These are phyloP conservation scores for Leucocoprinus birnbaumii DNA, from an alignment of 768 basidiomycete species.

Conservation along the genomic window DNA sequence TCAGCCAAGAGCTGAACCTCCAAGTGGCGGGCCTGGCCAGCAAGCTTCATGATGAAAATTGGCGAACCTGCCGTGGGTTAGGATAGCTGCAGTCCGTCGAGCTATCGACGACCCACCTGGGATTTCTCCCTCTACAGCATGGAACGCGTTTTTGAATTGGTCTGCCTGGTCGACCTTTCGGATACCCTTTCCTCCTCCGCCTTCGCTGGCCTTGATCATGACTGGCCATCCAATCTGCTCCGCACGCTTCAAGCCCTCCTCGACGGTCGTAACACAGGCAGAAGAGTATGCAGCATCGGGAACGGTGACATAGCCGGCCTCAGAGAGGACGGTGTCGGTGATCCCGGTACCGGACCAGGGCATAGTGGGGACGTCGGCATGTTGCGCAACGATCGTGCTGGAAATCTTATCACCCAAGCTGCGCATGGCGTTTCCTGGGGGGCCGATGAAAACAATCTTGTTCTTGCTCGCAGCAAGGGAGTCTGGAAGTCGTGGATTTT, in stretches of 20 bases:
- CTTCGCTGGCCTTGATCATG: constrained; percentile 99
- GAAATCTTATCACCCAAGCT: constrained; percentile 99
- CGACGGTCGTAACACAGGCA: constrained; percentile 87
- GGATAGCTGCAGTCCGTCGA: constrained; percentile 13
- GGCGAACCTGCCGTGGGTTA: constrained; percentile 68
- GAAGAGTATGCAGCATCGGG: constrained; percentile 83
- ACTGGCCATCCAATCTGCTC: constrained; percentile 93
- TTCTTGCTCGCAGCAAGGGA: constrained; percentile 87
- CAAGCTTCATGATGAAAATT: constrained; percentile 99
- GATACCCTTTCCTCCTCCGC: constrained; percentile 99
- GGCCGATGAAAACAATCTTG: constrained; percentile 99
- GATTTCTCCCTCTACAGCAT: constrained; percentile 93
- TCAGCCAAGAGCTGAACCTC: constrained; percentile 98
- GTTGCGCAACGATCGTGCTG: constrained; percentile 98
- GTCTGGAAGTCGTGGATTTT: constrained; percentile 96
- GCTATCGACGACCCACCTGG: constrained; percentile 60
- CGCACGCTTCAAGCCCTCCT: constrained; percentile 81
- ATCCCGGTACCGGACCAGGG: constrained; percentile 98
- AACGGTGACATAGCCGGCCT: constrained; percentile 91
- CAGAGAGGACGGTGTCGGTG: constrained; percentile 78
- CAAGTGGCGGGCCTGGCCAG: constrained; percentile 94
- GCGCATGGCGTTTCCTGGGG: constrained; percentile 98
- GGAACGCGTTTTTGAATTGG: constrained; percentile 90
- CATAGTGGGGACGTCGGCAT: constrained; percentile 96
- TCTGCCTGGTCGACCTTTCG: constrained; percentile 87